Evolutionary conservation across 352 stramenopile species (phyloP), one percentile per base, ranked within the genome.

Genomic region (Globisporangium alternatum): DNA sequence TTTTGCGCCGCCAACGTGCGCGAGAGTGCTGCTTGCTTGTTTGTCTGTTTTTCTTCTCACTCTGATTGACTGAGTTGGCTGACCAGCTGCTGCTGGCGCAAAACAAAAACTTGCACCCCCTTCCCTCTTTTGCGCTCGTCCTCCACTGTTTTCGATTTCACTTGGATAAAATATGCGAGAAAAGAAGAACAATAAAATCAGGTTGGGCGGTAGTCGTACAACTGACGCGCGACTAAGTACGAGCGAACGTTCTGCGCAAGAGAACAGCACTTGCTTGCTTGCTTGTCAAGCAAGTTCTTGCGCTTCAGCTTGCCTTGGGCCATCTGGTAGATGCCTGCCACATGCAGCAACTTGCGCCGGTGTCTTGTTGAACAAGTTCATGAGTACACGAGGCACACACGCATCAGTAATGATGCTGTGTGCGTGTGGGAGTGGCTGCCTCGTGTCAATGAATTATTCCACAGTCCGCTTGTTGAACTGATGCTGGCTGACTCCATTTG

Each of bases 11-110:
- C 30, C 12, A 35, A 25, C 49, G 37, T 47, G 35, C 48, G n/a
- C n/a, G 30, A 7, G 47, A 9, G n/a, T 28, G 45, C 21, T 57
- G 30, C 19, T 56, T 56, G 49, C 28, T 56, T 22, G 28, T 37
- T 45, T 45, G 39, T 45, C 31, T 52, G 45, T 30, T 51, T n/a
- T 25, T 56, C 28, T 55, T 56, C 51, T 56, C 51, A 15, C 51
- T 57, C 43, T 19, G 30, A 28, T 25, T 22, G 52, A 21, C 30
- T 57, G 52, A 57, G 52, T 57, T 44, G 52, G 52, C 8, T 56
- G 51, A 28, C 51, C 52, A 57, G 52, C 15, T 57, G 52, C 49
- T 56, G 52, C 22, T 39, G 17, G 17, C 51, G 47, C 13, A 54
- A 54, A 54, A 30, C 17, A 56, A 56, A 56, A 48, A n/a, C 41